Conservation (phyloP, 306 rosid genomes). For the Gynostemma pentaphyllum region DNA sequence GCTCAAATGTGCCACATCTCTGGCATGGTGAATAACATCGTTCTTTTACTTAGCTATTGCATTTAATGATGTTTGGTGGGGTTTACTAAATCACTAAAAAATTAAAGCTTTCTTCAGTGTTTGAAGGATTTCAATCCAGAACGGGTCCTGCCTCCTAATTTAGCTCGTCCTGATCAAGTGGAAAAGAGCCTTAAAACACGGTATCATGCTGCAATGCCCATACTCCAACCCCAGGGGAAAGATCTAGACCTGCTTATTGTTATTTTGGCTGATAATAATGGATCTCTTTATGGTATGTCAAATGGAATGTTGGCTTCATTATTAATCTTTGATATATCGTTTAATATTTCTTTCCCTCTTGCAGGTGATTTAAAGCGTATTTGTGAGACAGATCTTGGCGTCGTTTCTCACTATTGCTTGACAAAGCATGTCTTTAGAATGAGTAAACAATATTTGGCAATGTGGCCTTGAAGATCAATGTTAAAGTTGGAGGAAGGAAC, state of each 20-base stretch:
- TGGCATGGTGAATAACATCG: not conserved
- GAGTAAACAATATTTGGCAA: constrained; percentile 57
- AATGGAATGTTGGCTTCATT: not conserved
- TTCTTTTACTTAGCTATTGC: not conserved
- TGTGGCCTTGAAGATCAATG: constrained; percentile 49
- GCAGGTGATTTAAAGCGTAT: constrained; percentile 50
- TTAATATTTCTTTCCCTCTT: not conserved
- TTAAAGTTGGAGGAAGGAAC: constrained; percentile 57
- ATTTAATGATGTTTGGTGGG: not conserved
- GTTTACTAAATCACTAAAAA: not conserved
- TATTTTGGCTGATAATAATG: constrained; percentile 43
- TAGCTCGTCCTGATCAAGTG: constrained; percentile 36
- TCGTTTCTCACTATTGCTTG: constrained; percentile 52
- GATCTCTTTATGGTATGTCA: constrained; percentile 33
- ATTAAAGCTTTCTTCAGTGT: not conserved
- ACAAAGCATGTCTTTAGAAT: constrained; percentile 41
- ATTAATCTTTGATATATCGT: not conserved
- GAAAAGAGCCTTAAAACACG: constrained; percentile 36
- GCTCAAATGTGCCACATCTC: not conserved
- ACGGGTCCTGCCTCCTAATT: constrained; percentile 27
- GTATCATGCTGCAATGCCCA: constrained; percentile 25
- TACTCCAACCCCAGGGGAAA: constrained; percentile 21
- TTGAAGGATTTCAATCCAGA: constrained; percentile 27
- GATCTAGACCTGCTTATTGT: constrained; percentile 40
- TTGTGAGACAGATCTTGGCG: constrained; percentile 57